phyloP scores from a whole-genome alignment of 1,139 yeast genomes.

The Taphrina sp. region DNA sequence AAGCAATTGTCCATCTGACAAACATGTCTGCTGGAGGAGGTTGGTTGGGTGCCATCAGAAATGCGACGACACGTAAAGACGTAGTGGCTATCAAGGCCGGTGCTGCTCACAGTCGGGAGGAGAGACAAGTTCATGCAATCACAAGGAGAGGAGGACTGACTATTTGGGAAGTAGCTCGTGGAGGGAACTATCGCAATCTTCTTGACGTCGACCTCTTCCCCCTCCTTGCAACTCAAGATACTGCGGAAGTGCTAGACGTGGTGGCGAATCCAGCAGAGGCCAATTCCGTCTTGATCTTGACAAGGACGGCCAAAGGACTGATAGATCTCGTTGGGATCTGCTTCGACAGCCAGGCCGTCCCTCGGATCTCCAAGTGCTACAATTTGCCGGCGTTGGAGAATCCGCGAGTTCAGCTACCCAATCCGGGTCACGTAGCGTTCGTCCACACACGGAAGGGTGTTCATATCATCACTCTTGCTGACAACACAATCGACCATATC shows the following conservation, averaged over 20 bases:
- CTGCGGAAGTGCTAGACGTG: slow-evolving; percentile 23
- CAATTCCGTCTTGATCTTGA: slow-evolving; percentile 14
- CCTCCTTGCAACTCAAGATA: background rate
- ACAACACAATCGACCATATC: slow-evolving; percentile 71
- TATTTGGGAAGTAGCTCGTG: slow-evolving; percentile 52
- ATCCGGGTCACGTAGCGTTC: slow-evolving; percentile 58
- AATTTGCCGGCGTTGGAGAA: slow-evolving; percentile 54
- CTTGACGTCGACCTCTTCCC: slow-evolving; percentile 42
- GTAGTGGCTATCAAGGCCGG: slow-evolving; percentile 64
- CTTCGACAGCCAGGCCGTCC: slow-evolving; percentile 39
- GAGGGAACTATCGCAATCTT: slow-evolving; percentile 45
- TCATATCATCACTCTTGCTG: slow-evolving; percentile 18
- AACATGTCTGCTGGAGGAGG: slow-evolving; percentile 39
- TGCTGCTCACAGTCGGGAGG: slow-evolving; percentile 55
- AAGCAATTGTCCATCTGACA: slow-evolving; percentile 46
- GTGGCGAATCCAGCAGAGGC: slow-evolving; percentile 19
- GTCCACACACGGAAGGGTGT: slow-evolving; percentile 52
- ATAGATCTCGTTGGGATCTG: background rate
- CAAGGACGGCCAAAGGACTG: background rate
- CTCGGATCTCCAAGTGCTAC: slow-evolving; percentile 53
- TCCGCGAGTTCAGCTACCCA: slow-evolving; percentile 64
- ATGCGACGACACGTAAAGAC: slow-evolving; percentile 47
- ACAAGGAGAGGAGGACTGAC: slow-evolving; percentile 50
- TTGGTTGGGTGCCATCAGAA: slow-evolving; percentile 29
- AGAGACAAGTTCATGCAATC: slow-evolving; percentile 48